These are phyloP conservation scores for Porpolomopsis calyptriformis DNA, from an alignment of 768 basidiomycete species.

Conservation along the genomic window DNA sequence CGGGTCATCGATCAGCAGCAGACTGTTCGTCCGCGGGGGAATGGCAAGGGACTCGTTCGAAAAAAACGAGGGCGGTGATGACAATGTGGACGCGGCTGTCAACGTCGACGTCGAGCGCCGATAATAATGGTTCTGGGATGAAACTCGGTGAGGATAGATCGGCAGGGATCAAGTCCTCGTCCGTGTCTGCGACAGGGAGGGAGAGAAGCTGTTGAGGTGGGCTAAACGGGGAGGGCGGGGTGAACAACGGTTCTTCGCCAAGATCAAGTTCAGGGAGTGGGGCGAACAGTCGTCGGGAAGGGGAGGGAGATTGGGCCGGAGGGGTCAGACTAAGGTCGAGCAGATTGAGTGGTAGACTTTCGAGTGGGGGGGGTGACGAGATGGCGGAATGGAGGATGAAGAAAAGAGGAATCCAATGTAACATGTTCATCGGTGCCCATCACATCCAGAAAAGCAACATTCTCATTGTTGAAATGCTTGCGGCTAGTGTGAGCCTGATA, in stretches of 20 bases:
- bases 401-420: no score
- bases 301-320: constrained; percentile 11
- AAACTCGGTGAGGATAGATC: constrained; percentile 1
- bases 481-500: no score
- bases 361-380: constrained; percentile 7
- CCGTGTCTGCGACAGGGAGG: constrained; percentile 34
- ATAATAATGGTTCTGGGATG: background rate
- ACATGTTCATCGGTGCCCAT: no score
- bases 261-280: constrained; percentile 20
- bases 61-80: no score
- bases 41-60: no score
- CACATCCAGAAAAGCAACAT: no score
- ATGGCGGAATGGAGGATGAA: no score
- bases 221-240: constrained; percentile 8
- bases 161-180: constrained; percentile 30
- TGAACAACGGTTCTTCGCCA: constrained; percentile 13
- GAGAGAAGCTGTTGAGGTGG: constrained; percentile 23
- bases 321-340: background rate
- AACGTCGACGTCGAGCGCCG: constrained; percentile 6
- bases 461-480: no score
- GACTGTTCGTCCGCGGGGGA: constrained; percentile 4
- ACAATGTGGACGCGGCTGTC: no score
- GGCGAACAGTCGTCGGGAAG: constrained; percentile 13
- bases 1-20: constrained; percentile 33
- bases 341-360: no score